Evolutionary conservation across 768 basidiomycete species (phyloP).

Genomic region (Cystobasidium tubakii): DNA sequence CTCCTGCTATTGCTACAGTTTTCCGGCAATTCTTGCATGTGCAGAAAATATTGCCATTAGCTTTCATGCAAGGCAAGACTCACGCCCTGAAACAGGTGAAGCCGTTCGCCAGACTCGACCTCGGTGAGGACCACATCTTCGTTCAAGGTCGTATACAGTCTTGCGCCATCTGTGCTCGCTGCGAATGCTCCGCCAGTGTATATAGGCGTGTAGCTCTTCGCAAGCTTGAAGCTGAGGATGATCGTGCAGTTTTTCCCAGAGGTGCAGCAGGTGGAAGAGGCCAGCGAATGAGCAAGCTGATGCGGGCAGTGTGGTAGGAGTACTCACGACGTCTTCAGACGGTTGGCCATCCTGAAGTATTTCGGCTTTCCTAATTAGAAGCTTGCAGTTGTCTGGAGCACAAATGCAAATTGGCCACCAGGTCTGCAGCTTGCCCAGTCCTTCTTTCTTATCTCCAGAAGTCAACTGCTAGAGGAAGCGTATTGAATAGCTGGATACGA

Average conservation of each 20-base stretch:
- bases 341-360: slow-evolving; percentile 10
- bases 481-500: background rate
- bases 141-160: slow-evolving; percentile 76
- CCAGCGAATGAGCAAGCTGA: background rate
- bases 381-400: background rate
- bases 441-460: background rate
- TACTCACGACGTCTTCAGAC: slow-evolving; percentile 33
- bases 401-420: slow-evolving; percentile 1
- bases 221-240: slow-evolving; percentile 41
- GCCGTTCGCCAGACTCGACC: slow-evolving; percentile 63
- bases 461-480: background rate
- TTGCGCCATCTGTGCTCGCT: slow-evolving; percentile 68
- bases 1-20: background rate
- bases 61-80: slow-evolving; percentile 49
- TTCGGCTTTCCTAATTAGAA: background rate
- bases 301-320: background rate
- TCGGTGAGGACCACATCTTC: slow-evolving; percentile 81
- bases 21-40: background rate
- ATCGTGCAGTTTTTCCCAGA: slow-evolving; percentile 1
- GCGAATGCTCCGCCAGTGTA: slow-evolving; percentile 81
- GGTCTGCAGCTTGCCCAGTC: background rate
- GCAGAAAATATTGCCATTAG: too few species aligned
- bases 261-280: background rate
- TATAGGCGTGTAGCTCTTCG: slow-evolving; percentile 42
- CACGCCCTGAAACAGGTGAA: slow-evolving; percentile 79